A percentile compares a stretch with the other conserved stretches of the same genome.
These are phyloP conservation scores for Tritrichomonas foetus DNA, from an alignment of 208 protist genomes.

Conservation along the genomic window DNA sequence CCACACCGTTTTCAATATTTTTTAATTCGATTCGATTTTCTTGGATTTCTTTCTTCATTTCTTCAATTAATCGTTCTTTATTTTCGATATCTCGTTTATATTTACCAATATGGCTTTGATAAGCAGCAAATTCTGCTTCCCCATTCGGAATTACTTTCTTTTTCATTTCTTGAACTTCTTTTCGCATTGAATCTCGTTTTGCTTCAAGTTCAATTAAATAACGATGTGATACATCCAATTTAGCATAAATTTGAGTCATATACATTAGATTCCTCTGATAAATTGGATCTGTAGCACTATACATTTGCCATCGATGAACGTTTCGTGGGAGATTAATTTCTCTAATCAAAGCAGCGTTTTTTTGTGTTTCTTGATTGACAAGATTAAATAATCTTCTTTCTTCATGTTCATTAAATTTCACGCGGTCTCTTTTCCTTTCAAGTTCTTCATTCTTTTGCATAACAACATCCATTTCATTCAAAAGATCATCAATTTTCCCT, in stretches of 20 bases:
- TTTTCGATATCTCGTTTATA: background rate
- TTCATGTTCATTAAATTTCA: background rate
- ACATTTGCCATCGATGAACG: constrained; percentile 2
- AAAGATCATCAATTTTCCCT: background rate
- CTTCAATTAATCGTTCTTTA: background rate
- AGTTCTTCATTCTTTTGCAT: background rate
- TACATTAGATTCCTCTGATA: background rate
- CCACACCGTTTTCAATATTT: too few species aligned
- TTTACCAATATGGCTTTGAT: background rate
- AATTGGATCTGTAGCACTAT: background rate
- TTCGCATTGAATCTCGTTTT: background rate
- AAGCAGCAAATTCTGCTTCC: background rate
- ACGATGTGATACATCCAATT: background rate
- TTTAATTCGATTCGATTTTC: background rate
- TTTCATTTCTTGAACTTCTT: background rate
- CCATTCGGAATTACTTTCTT: background rate
- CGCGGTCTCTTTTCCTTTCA: background rate
- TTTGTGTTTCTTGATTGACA: background rate
- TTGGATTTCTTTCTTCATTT: background rate
- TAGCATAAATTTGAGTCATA: background rate
- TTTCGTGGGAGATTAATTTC: background rate
- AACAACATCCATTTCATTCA: background rate
- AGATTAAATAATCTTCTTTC: background rate
- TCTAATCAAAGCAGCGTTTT: background rate
- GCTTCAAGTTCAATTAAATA: background rate